Evolutionary conservation across 495 filamentous ascomycete species (phyloP).

Genomic region (Podospora conica): DNA sequence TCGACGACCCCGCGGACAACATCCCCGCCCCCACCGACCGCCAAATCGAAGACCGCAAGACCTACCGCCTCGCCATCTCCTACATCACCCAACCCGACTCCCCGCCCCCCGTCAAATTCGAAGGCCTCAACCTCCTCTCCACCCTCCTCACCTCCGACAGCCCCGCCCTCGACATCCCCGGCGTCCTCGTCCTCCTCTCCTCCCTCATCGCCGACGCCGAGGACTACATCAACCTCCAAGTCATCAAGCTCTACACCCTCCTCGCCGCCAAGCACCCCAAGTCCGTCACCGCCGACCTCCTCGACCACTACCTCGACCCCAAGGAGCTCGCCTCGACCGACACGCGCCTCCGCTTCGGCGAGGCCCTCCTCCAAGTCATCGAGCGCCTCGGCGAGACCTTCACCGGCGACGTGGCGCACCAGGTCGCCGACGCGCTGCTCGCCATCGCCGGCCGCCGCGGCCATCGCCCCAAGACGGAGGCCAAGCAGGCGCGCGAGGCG

Average conservation of each 20-base stretch:
- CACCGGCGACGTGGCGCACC: conserved; percentile 49
- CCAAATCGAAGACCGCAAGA: conserved; percentile 60
- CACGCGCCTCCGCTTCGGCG: conserved; percentile 63
- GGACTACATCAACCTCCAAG: conserved; percentile 68
- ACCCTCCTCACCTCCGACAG: conserved; percentile 55
- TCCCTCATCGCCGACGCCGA: conserved; percentile 63
- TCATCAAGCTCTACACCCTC: conserved; percentile 61
- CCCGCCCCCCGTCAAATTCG: conserved; percentile 68
- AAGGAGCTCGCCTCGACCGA: conserved; percentile 55
- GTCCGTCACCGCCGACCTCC: conserved; percentile 57
- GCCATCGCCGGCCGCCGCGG: conserved; percentile 58
- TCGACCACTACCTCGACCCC: conserved; percentile 64
- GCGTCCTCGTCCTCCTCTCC: conserved; percentile 59
- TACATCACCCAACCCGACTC: conserved; percentile 63
- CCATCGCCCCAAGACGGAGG: conserved; percentile 48
- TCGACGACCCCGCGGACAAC: conserved; percentile 34
- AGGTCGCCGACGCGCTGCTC: conserved; percentile 58
- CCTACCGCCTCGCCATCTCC: conserved; percentile 61
- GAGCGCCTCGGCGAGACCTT: conserved; percentile 59
- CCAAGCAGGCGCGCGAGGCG: conserved; percentile 44
- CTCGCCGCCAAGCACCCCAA: conserved; percentile 59
- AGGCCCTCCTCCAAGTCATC: conserved; percentile 63
- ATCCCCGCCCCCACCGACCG: conserved; percentile 30
- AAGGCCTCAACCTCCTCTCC: conserved; percentile 68
- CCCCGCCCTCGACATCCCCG: conserved; percentile 64